Evolutionary conservation across 2,329 filamentous ascomycete species (phyloP).

Genomic region (Ophiostoma triangulosporum): DNA sequence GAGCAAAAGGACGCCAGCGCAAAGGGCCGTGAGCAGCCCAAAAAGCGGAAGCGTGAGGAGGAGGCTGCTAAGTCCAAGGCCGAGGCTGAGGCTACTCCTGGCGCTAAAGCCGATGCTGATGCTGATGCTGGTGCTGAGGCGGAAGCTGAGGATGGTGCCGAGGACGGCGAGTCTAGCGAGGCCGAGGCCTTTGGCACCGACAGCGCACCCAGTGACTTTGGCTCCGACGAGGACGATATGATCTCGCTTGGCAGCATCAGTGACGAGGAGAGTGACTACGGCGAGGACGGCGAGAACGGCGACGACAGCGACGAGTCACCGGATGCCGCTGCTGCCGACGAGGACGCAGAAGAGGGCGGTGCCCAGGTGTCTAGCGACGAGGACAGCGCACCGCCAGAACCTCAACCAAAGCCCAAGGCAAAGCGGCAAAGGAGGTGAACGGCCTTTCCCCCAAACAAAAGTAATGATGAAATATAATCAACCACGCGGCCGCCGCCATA

Average conservation of each 20-base stretch:
- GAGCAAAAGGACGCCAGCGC: conserved; percentile 32
- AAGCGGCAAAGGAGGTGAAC: conserved; percentile 6
- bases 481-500: background rate
- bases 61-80: conserved; percentile 12
- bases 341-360: conserved; percentile 3
- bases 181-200: conserved; percentile 36
- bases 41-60: conserved; percentile 58
- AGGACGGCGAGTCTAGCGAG: conserved; percentile 33
- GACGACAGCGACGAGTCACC: too few relatives aligned
- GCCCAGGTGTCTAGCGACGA: conserved; percentile 2
- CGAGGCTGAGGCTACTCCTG: conserved; percentile 62
- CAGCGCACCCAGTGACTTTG: conserved; percentile 21
- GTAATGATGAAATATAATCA: background rate
- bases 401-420: conserved; percentile 3
- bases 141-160: conserved; percentile 44
- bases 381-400: background rate
- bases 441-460: background rate
- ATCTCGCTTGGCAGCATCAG: conserved; percentile 15
- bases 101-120: conserved; percentile 36
- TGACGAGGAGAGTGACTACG: conserved; percentile 12
- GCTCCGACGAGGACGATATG: conserved; percentile 10
- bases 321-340: background rate
- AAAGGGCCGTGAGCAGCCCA: conserved; percentile 74
- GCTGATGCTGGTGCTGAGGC: conserved; percentile 26
- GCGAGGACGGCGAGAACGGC: background rate